These are phyloP conservation scores for Plantago rigida DNA, from an alignment of 305 asterid species.

Conservation along the genomic window DNA sequence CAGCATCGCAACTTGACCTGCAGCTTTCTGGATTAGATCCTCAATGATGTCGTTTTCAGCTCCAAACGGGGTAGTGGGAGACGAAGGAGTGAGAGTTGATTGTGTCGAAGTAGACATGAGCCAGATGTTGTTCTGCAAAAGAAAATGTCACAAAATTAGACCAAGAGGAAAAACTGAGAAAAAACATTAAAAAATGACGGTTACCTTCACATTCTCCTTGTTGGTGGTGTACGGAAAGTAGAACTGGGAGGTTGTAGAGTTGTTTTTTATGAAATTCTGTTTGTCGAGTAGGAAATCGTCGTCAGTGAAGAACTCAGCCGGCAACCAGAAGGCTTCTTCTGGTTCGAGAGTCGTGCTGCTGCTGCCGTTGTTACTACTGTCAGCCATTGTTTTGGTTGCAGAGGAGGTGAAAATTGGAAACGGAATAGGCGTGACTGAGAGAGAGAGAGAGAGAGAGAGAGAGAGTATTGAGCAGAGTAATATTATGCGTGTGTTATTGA, in stretches of 20 bases:
- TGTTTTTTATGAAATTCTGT: neutral
- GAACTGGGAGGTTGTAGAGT: slow-evolving; percentile 22
- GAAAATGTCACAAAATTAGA: neutral
- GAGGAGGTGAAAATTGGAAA: neutral
- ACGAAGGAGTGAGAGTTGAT: slow-evolving; percentile 39
- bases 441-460: neutral
- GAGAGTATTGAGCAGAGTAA: slow-evolving; percentile 4
- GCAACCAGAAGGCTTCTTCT: slow-evolving; percentile 36
- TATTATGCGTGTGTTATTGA: too few species aligned
- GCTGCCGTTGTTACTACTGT: too few species aligned
- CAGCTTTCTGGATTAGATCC: slow-evolving; percentile 51
- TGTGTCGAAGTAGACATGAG: slow-evolving; percentile 51
- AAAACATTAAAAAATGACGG: too few species aligned
- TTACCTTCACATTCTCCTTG: slow-evolving; percentile 26
- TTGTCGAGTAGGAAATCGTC: slow-evolving; percentile 24
- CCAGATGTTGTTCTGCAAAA: slow-evolving; percentile 32
- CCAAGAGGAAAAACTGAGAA: too few species aligned
- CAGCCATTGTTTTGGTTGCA: too few species aligned
- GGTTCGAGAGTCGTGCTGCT: neutral
- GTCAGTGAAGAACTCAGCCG: slow-evolving; percentile 40
- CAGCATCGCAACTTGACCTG: slow-evolving; percentile 48
- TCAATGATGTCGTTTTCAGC: slow-evolving; percentile 31
- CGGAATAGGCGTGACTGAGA: too few species aligned
- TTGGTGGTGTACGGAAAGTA: slow-evolving; percentile 32
- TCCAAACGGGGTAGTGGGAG: slow-evolving; percentile 28